Evolutionary conservation across 163 green algal species (phyloP).

Genomic region (Chlamydomonas reinhardtii): DNA sequence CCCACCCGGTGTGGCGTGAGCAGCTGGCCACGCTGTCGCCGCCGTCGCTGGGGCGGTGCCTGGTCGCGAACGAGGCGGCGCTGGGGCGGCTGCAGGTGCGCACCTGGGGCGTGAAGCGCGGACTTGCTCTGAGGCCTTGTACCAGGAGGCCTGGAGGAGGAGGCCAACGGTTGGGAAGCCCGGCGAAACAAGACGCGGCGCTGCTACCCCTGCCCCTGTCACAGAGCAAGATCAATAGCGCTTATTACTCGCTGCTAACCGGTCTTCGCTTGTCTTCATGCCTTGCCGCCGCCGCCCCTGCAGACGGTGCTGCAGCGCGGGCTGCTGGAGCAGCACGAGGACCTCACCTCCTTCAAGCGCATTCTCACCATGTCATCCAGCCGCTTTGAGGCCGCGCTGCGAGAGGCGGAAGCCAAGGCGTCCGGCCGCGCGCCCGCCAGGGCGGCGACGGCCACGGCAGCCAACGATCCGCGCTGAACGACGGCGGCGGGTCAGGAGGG

Average conservation of each 20-base stretch:
- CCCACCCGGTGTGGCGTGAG: neutral
- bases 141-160: too few relatives aligned
- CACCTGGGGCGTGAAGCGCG: too few relatives aligned
- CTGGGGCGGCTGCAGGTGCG: slow-evolving; percentile 23
- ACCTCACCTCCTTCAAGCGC: slow-evolving; percentile 8
- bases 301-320: slow-evolving; percentile 13
- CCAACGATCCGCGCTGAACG: neutral
- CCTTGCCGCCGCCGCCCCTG: too few relatives aligned
- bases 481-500: neutral
- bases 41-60: slow-evolving; percentile 35
- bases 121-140: too few relatives aligned
- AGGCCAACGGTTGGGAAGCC: too few relatives aligned
- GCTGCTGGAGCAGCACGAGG: neutral
- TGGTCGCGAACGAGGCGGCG: slow-evolving; percentile 27
- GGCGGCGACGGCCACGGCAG: too few relatives aligned
- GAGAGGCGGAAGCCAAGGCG: neutral
- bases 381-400: neutral
- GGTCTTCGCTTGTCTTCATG: too few relatives aligned
- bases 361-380: slow-evolving; percentile 24
- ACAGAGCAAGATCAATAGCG: too few relatives aligned
- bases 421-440: too few relatives aligned
- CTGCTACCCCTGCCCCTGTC: too few relatives aligned
- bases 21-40: slow-evolving; percentile 28
- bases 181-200: too few relatives aligned
- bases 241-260: too few relatives aligned